phyloP scores from a whole-genome alignment of 306 rosid genomes.

The Acmispon strigosus region DNA sequence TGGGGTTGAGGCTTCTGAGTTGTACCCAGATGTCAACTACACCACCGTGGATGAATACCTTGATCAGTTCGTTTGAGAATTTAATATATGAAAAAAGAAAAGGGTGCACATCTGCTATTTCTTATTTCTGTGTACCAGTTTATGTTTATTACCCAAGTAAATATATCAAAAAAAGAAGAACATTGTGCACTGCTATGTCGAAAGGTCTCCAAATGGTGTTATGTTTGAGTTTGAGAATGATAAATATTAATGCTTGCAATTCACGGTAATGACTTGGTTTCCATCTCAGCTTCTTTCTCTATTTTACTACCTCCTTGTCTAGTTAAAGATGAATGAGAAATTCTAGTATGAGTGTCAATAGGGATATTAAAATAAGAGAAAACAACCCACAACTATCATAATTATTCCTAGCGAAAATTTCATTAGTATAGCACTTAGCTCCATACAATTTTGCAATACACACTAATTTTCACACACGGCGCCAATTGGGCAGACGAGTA shows the following conservation, averaged over 20 bases:
- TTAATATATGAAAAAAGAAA: no score
- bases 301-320: background rate
- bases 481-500: no score
- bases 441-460: no score
- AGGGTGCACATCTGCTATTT: background rate
- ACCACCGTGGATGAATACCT: conserved; percentile 81
- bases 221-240: background rate
- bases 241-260: background rate
- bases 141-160: background rate
- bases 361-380: no score
- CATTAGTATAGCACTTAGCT: no score
- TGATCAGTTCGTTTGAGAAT: conserved; percentile 53
- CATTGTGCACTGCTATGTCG: background rate
- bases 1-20: conserved; percentile 74
- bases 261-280: background rate
- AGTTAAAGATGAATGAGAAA: no score
- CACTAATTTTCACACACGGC: no score
- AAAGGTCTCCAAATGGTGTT: background rate
- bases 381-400: no score
- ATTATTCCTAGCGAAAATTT: no score
- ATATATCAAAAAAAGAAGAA: background rate
- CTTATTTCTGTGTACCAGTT: background rate
- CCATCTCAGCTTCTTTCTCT: background rate
- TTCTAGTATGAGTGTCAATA: no score
- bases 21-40: conserved; percentile 82